A percentile compares a stretch with the other conserved stretches of the same genome.
Conservation (phyloP, 1,139 yeast genomes). For the Candida albicans region DNA sequence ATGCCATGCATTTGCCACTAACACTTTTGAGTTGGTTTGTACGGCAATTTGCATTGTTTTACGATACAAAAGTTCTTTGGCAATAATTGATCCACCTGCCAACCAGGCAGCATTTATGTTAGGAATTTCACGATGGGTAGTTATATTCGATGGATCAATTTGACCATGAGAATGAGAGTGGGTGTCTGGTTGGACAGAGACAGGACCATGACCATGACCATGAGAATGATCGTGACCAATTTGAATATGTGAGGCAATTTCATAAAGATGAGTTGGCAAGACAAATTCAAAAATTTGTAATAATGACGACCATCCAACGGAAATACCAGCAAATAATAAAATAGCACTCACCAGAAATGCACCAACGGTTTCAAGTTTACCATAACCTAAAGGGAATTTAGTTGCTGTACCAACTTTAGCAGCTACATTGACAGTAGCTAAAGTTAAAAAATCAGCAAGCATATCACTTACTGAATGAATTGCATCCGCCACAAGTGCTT, state of each 20-base stretch:
- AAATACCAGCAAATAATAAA: constrained; percentile 80
- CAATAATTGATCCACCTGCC: constrained; percentile 81
- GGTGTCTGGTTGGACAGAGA: constrained; percentile 41
- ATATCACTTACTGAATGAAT: constrained; percentile 89
- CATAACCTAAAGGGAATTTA: constrained; percentile 83
- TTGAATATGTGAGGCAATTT: constrained; percentile 46
- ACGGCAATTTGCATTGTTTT: constrained; percentile 81
- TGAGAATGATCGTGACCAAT: constrained; percentile 57
- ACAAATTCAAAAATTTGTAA: constrained; percentile 68
- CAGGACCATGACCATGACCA: constrained; percentile 11
- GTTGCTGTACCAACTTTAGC: constrained; percentile 59
- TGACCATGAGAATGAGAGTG: constrained; percentile 34
- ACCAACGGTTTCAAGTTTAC: constrained; percentile 90
- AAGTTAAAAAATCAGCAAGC: constrained; percentile 83
- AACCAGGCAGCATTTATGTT: constrained; percentile 94
- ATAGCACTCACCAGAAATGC: constrained; percentile 84
- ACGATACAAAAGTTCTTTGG: constrained; percentile 83
- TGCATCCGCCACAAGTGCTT: constrained; percentile 91
- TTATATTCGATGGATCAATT: constrained; percentile 6
- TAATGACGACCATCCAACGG: constrained; percentile 88
- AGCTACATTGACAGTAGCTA: constrained; percentile 84
- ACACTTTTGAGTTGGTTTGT: constrained; percentile 77
- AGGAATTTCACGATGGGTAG: constrained; percentile 43
- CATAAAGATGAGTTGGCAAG: constrained; percentile 53
- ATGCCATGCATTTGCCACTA: constrained; percentile 98